Evolutionary conservation across 2,329 filamentous ascomycete species (phyloP), one percentile per base, ranked within the genome.

Genomic region (Sporothrix brunneoviolacea): DNA sequence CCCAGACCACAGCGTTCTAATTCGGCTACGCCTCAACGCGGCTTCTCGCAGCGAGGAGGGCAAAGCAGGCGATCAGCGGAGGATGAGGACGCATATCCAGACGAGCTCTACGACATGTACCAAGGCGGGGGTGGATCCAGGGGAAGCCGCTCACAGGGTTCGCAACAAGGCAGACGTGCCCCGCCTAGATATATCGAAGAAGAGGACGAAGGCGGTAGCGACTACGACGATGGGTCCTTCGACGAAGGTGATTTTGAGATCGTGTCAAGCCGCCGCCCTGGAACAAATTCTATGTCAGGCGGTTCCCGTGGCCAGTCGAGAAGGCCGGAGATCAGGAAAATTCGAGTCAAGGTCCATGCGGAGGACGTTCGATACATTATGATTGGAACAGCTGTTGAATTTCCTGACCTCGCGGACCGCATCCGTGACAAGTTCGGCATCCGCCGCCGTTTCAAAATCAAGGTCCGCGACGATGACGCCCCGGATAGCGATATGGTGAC

Each of bases 281-380:
- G 68, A 30, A 63, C 69, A 45, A 62, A 65, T 15, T 79, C 77
- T 3, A 64, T 73, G 21, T 70, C 75, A 8, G 69, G 74, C 56
- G 70, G 69, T 0, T 70, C 72, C 9, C 72, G 79, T 36, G 74
- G 74, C n/a, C 70, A 72, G 21, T 82, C 80, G 8, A 73, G 80
- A 56, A 68, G 79, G 51, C 79, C 81, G 1, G 85, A 88, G 7
- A 74, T 93, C 51, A 80, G 80, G 55, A 85, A 91, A 67, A 83
- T 97, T 57, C 82, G 91, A 33, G 83, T 96, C 65, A 98, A 98
- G 72, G 90, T 95, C 2, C 91, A 97, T 63, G 83, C 80, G 2
- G 86, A 89, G 39, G 93, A 98, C 62, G 93, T 90, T 28, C 83
- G 94, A 54, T 96, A 95, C 66, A 86, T 97, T 57, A 90, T 96